Percentiles rank a stretch among this genome's conserved stretches.
These are phyloP conservation scores for Halteria grandinella DNA, from an alignment of 73 alveolate genomes.

Conservation along the genomic window DNA sequence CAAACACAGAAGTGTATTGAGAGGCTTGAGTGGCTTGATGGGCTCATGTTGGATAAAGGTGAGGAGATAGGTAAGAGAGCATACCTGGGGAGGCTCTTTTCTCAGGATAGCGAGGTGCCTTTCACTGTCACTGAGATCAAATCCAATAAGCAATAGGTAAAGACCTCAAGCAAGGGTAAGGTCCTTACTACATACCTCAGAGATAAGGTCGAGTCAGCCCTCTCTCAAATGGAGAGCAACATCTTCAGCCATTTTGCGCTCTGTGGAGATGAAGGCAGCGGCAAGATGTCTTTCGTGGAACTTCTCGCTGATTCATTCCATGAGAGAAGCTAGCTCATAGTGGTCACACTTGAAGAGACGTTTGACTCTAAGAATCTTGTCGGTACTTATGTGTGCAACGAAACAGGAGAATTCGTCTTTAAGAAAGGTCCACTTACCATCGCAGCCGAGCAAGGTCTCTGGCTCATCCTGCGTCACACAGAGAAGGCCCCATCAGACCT, in stretches of 20 bases:
- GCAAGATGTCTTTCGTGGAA: constrained; percentile 45
- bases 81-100: neutral
- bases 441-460: constrained; percentile 77
- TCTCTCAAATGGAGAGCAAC: constrained; percentile 20
- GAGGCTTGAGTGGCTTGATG: neutral
- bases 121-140: neutral
- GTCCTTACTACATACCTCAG: constrained; percentile 14
- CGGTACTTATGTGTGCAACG: constrained; percentile 86
- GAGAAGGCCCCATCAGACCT: constrained; percentile 61
- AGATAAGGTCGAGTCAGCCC: neutral
- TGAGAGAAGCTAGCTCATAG: neutral
- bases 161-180: neutral
- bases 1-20: neutral
- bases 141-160: neutral
- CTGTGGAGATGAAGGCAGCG: constrained; percentile 50
- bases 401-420: constrained; percentile 81
- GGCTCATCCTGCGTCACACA: constrained; percentile 73
- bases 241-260: constrained; percentile 36
- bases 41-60: neutral
- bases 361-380: constrained; percentile 79
- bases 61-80: neutral
- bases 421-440: constrained; percentile 84
- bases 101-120: neutral
- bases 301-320: constrained; percentile 29
- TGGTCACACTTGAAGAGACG: constrained; percentile 73